Evolutionary conservation across 148 eudicot genomes (phyloP).

Genomic region (Chenopodium suecicum): DNA sequence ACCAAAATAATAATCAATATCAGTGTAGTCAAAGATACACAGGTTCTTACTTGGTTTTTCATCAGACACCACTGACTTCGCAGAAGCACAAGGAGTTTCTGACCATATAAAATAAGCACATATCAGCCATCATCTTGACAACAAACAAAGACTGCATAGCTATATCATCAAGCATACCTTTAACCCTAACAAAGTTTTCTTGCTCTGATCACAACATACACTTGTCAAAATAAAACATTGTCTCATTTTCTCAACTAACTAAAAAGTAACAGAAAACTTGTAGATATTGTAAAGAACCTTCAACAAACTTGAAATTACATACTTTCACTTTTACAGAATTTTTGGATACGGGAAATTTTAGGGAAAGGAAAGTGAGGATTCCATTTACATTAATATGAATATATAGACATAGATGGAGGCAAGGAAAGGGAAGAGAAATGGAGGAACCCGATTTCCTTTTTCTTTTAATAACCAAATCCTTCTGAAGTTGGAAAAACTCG

Average conservation of each 20-base stretch:
- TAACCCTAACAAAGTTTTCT: neutral
- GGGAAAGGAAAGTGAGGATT: neutral
- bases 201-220: neutral
- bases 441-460: neutral
- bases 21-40: neutral
- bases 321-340: neutral
- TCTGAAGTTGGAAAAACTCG: neutral
- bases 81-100: conserved; percentile 48
- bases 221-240: neutral
- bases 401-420: no score
- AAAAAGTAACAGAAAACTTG: neutral
- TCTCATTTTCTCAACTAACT: neutral
- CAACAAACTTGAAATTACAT: neutral
- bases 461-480: no score
- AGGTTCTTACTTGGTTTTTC: conserved; percentile 33
- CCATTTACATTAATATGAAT: no score
- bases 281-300: neutral
- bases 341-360: neutral
- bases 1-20: neutral
- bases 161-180: conserved; percentile 4
- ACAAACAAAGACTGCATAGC: neutral
- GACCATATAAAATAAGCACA: conserved; percentile 12
- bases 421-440: neutral
- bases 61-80: conserved; percentile 32
- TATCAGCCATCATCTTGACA: conserved; percentile 7